These are phyloP conservation scores for Pseudogymnoascus sp. DNA, from an alignment of 2,329 filamentous ascomycete genomes.

Conservation along the genomic window DNA sequence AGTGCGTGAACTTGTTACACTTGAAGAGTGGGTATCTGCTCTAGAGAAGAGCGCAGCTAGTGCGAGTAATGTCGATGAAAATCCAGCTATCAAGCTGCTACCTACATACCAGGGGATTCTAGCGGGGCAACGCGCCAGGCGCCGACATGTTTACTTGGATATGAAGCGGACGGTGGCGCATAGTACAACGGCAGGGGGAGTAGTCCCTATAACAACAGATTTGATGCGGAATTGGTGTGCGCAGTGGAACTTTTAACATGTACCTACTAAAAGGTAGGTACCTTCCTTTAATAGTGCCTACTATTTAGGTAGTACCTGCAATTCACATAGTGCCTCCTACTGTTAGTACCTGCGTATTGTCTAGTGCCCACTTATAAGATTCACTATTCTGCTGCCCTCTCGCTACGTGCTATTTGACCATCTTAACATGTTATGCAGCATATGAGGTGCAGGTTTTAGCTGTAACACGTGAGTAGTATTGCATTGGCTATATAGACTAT, in stretches of 20 bases:
- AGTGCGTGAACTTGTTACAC: slow-evolving; percentile 27
- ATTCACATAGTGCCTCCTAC: too few species aligned
- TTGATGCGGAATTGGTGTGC: slow-evolving; percentile 31
- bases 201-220: slow-evolving; percentile 23
- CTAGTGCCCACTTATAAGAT: too few species aligned
- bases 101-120: slow-evolving; percentile 21
- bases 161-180: slow-evolving; percentile 19
- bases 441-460: too few species aligned
- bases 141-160: slow-evolving; percentile 13
- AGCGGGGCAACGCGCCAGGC: slow-evolving; percentile 12
- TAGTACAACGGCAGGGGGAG: slow-evolving; percentile 23
- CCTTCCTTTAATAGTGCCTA: too few species aligned
- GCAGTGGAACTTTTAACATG: slow-evolving; percentile 28
- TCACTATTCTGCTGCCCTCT: too few species aligned
- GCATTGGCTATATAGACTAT: too few species aligned
- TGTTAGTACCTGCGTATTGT: too few species aligned
- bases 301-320: too few species aligned
- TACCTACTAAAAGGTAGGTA: too few species aligned
- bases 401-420: too few species aligned
- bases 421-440: too few species aligned
- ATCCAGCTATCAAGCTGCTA: slow-evolving; percentile 44
- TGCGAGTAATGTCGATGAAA: slow-evolving; percentile 35
- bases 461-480: too few species aligned
- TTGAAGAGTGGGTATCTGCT: slow-evolving; percentile 38
- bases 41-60: slow-evolving; percentile 36